Base-by-base conservation (phyloP, 1,284 basidiomycete species). In the Farysia itapuensis region DNA sequence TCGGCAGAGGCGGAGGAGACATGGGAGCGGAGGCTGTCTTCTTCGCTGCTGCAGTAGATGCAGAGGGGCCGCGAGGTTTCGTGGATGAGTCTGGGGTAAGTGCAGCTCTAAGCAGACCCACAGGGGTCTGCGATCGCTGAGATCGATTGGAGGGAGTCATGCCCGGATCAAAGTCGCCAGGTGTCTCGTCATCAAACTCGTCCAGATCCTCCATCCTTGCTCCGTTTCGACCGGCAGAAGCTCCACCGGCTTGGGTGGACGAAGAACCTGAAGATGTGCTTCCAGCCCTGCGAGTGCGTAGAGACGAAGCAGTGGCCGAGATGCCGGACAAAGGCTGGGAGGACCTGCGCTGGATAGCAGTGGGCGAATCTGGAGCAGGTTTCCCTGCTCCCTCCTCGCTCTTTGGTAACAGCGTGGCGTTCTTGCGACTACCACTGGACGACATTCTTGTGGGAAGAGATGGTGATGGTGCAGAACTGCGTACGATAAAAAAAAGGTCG, bases 281-380 rank as follows among this genome's bases (percentile, higher is more conserved):
- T 0, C 47, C 48, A 1, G 53, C 46, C 34, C 70, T 57, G 13
- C 68, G 58, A 15, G 48, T 64, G 8, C 71, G 70, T 21, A 74
- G 45, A 7, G 68, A 71, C 3, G 67, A 70, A 14, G 70, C 71
- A 14, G 71, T 74, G 13, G 65, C 56, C 20, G 68, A 72, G 25
- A 74, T 70, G 28, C 71, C 71, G 2, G 71, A 68, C 6, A 74
- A 41, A n/a, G 70, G 67, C 30, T 63, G 52, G 2, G 61, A 64
- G 1, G 61, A 60, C 30, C 61, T 23, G 9, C 61, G 50, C 23
- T 64, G 61, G 29, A 64, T 45, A 11, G 31, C 24, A 12, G 60
- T 43, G 16, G 57, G 38, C 26, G 46, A 26, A 24, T n/a, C n/a
- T n/a, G n/a, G n/a, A n/a, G n/a, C n/a, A n/a, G n/a, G n/a, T n/a